A percentile compares a stretch with the other conserved stretches of the same genome.
Evolutionary conservation across 495 filamentous ascomycete genomes (phyloP).

Genomic region (Penicillium riverlandense): DNA sequence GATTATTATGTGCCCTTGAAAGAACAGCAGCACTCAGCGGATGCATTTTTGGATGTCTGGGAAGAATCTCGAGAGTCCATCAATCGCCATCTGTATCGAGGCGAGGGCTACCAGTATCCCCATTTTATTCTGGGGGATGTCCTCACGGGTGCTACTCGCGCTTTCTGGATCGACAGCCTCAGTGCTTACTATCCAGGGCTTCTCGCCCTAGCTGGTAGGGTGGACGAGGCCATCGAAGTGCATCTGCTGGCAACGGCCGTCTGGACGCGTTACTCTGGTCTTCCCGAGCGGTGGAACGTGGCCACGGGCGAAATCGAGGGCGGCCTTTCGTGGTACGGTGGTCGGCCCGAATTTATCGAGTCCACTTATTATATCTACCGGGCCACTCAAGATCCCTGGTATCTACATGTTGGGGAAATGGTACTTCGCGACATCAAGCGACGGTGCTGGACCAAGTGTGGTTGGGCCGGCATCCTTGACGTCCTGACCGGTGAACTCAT

Average conservation of each 20-base stretch:
- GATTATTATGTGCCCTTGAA: slow-evolving; percentile 49
- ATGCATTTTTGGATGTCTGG: slow-evolving; percentile 79
- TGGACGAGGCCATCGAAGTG: slow-evolving; percentile 84
- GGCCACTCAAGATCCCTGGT: slow-evolving; percentile 94
- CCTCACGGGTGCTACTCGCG: slow-evolving; percentile 69
- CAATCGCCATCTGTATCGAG: slow-evolving; percentile 72
- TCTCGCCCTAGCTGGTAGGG: slow-evolving; percentile 75
- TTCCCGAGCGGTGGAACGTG: slow-evolving; percentile 91
- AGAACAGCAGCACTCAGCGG: slow-evolving; percentile 61
- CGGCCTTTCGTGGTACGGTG: slow-evolving; percentile 88
- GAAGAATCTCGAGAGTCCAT: slow-evolving; percentile 76
- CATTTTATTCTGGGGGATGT: slow-evolving; percentile 90
- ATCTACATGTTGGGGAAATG: slow-evolving; percentile 94
- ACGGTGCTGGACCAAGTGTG: slow-evolving; percentile 88
- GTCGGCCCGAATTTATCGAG: slow-evolving; percentile 92
- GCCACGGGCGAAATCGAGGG: slow-evolving; percentile 78
- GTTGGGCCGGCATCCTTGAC: slow-evolving; percentile 93
- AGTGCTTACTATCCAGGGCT: slow-evolving; percentile 92
- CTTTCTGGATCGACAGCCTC: slow-evolving; percentile 92
- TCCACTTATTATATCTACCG: slow-evolving; percentile 89
- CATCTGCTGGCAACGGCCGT: slow-evolving; percentile 86
- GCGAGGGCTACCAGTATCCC: slow-evolving; percentile 65
- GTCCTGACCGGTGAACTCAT: slow-evolving; percentile 81
- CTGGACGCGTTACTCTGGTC: slow-evolving; percentile 86
- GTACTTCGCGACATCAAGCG: slow-evolving; percentile 78